phyloP scores from a whole-genome alignment of 805 yeast genomes.

The Kodamaea kakaduensis region DNA sequence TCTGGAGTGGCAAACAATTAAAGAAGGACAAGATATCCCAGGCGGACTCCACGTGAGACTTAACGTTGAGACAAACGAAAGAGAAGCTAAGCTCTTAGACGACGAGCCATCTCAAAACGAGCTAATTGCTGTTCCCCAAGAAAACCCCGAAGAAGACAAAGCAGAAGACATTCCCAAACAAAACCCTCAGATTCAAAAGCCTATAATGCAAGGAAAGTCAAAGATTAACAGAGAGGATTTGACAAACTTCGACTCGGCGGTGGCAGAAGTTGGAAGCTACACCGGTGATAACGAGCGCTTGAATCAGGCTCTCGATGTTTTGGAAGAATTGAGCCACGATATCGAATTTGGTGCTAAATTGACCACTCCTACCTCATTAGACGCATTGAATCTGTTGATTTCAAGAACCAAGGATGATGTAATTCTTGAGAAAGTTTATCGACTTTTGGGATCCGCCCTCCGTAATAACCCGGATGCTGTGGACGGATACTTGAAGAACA shows the following conservation, averaged over 20 bases:
- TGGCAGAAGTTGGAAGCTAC: conserved; percentile 16
- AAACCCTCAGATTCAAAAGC: conserved; percentile 1
- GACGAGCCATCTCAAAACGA: conserved; percentile 17
- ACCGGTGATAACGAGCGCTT: conserved; percentile 19
- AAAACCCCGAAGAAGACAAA: conserved; percentile 5
- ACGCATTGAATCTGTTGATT: conserved; percentile 21
- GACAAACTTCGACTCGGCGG: conserved; percentile 18
- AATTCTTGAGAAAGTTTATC: conserved; percentile 50
- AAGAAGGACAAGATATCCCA: conserved; percentile 73
- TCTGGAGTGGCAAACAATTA: conserved; percentile 63
- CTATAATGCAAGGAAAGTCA: not conserved
- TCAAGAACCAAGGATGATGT: conserved; percentile 8
- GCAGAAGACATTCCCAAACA: conserved; percentile 4
- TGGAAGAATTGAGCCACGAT: conserved; percentile 66
- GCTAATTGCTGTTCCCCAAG: conserved; percentile 11
- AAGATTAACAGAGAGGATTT: conserved; percentile 15
- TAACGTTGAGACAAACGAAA: conserved; percentile 65
- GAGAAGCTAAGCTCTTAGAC: conserved; percentile 62
- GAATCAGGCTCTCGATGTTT: conserved; percentile 33
- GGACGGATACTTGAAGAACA: conserved; percentile 21
- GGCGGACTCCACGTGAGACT: conserved; percentile 74
- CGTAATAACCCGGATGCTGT: conserved; percentile 71
- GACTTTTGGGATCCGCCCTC: conserved; percentile 62
- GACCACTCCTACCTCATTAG: conserved; percentile 35
- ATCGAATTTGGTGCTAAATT: conserved; percentile 52